Base-by-base conservation (phyloP, 23 red algal genomes). In the Pyropia haitanensis region DNA sequence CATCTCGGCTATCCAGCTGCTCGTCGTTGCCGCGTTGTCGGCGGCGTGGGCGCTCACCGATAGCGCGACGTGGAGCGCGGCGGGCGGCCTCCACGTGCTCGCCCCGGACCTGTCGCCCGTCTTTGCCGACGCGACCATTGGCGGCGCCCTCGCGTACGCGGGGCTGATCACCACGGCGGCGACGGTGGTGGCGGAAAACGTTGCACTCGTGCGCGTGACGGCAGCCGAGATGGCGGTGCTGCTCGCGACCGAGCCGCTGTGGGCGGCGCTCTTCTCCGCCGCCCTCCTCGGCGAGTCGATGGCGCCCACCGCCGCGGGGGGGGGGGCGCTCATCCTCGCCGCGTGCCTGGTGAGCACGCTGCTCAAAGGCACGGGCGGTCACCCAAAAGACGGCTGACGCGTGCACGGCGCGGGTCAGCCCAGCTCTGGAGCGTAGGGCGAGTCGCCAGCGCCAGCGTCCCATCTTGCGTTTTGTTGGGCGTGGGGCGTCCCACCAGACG, bases 151-250 rank as follows among this genome's bases (percentile, higher is more conserved):
- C 1, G 22, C 67, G 14, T 95, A 95, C 25, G 67, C 80, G 0
- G 89, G 89, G 19, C 62, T 95, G 1, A 67, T 95, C 3, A 80
- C 89, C 1, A 95, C 89, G 10, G 89, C 89, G 18, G 49, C 72
- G 6, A 63, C 89, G 24, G 73, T 95, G n/a, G 64, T 68, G 56
- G 30, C 86, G 39, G 61, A 79, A 50, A 95, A 84, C 44, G 56
- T 80, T 16, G 79, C 75, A 12, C 61, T 95, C 15, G 63, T 61
- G 18, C 59, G 63, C 3, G 73, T 95, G 33, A 71, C 50, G 32
- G 89, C 89, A 6, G 74, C 51, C 26, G 89, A 95, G 26, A 61
- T 84, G 57, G 51, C 79, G 31, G 89, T 95, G 33, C 28, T 95
- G 5, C 21, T 95, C 54, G 73, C 75, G 19, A 78, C 80, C 1